Evolutionary conservation across 2,329 filamentous ascomycete species (phyloP).

Genomic region (Alternaria sp.): DNA sequence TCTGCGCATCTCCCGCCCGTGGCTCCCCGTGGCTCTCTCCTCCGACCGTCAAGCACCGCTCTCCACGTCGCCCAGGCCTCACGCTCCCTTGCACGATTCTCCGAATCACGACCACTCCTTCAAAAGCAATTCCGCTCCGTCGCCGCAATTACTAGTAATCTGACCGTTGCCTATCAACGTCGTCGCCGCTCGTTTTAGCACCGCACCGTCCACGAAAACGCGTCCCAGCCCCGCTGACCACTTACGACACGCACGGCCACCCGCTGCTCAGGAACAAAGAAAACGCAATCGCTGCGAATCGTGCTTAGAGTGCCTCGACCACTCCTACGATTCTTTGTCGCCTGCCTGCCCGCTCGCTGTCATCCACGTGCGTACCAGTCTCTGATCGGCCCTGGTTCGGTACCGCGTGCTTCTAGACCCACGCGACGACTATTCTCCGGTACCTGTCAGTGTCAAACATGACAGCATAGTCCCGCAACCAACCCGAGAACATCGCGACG

Average conservation of each 20-base stretch:
- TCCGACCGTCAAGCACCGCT: slow-evolving; percentile 18
- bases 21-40: slow-evolving; percentile 30
- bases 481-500: slow-evolving; percentile 30
- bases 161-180: slow-evolving; percentile 21
- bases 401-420: slow-evolving; percentile 23
- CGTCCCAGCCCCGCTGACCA: slow-evolving; percentile 14
- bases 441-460: slow-evolving; percentile 39
- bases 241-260: slow-evolving; percentile 30
- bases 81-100: slow-evolving; percentile 48
- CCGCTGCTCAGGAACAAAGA: slow-evolving; percentile 33
- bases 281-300: slow-evolving; percentile 12
- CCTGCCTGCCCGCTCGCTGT: slow-evolving; percentile 18
- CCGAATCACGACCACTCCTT: slow-evolving; percentile 45
- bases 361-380: slow-evolving; percentile 21
- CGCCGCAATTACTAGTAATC: slow-evolving; percentile 25
- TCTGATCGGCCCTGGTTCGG: slow-evolving; percentile 21
- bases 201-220: slow-evolving; percentile 9
- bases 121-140: slow-evolving; percentile 20
- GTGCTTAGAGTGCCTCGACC: slow-evolving; percentile 1
- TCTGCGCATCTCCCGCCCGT: slow-evolving; percentile 42
- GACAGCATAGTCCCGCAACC: slow-evolving; percentile 41
- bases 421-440: slow-evolving; percentile 26
- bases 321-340: slow-evolving; percentile 23
- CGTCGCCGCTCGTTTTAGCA: slow-evolving; percentile 36
- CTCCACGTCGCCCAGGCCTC: slow-evolving; percentile 26